Conservation (phyloP, 306 rosid genomes). For the Herpetospermum pedunculosum region DNA sequence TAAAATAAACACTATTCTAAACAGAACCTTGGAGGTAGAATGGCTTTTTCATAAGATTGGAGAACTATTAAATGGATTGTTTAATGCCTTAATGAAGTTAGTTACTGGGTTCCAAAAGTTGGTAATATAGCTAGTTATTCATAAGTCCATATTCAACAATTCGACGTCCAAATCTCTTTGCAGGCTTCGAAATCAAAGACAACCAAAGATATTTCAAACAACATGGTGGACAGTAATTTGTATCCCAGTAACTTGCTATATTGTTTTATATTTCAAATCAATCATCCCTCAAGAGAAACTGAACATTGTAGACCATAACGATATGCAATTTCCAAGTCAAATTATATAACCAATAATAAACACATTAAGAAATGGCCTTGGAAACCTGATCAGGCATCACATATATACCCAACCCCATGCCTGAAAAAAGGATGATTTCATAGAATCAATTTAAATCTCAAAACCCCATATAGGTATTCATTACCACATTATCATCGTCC, state of each 20-base stretch:
- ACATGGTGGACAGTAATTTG: background rate
- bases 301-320: background rate
- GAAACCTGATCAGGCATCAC: background rate
- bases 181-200: background rate
- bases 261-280: background rate
- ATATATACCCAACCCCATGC: background rate
- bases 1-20: background rate
- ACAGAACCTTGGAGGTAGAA: background rate
- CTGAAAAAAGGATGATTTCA: background rate
- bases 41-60: background rate
- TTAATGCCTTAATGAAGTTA: background rate
- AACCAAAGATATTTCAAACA: background rate
- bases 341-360: background rate
- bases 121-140: background rate
- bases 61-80: background rate
- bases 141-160: background rate
- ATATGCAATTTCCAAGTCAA: background rate
- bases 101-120: background rate
- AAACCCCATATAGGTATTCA: background rate
- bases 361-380: background rate
- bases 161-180: background rate
- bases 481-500: background rate
- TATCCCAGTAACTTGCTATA: background rate
- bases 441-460: background rate
- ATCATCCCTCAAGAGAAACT: background rate